A percentile compares a stretch with the other conserved stretches of the same genome.
Conservation (phyloP, 306 rosid genomes). For the Phaseolus lunatus region DNA sequence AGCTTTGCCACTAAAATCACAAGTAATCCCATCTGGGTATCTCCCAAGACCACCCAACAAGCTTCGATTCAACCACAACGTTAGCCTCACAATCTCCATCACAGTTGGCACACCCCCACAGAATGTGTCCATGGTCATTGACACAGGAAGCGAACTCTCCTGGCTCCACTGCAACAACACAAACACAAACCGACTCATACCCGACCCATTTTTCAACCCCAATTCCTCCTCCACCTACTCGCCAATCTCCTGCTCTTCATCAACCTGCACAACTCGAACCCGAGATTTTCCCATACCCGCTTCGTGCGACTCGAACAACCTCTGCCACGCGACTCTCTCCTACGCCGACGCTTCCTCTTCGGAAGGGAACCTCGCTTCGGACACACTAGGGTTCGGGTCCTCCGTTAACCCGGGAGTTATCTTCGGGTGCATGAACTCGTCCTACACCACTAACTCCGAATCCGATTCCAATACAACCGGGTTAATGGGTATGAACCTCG, state of each 20-base stretch:
- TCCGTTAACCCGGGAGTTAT: slow-evolving; percentile 51
- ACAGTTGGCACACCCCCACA: slow-evolving; percentile 88
- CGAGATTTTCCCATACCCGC: slow-evolving; percentile 83
- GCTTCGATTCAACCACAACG: slow-evolving; percentile 80
- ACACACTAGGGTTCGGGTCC: slow-evolving; percentile 61
- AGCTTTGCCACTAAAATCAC: slow-evolving; percentile 74
- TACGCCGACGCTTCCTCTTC: slow-evolving; percentile 84
- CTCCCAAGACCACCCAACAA: slow-evolving; percentile 70
- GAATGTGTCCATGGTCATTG: slow-evolving; percentile 79
- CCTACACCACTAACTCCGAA: slow-evolving; percentile 53
- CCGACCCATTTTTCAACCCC: slow-evolving; percentile 54
- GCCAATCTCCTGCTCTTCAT: slow-evolving; percentile 68
- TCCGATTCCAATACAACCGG: slow-evolving; percentile 72
- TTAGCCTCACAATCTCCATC: slow-evolving; percentile 71
- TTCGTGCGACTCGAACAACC: slow-evolving; percentile 78
- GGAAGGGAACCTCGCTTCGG: slow-evolving; percentile 84
- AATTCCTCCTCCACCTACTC: slow-evolving; percentile 58
- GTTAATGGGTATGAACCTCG: slow-evolving; percentile 91
- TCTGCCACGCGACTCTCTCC: slow-evolving; percentile 86
- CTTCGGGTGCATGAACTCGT: slow-evolving; percentile 84
- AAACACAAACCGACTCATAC: slow-evolving; percentile 20
- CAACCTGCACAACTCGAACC: slow-evolving; percentile 74
- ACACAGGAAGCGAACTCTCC: slow-evolving; percentile 91
- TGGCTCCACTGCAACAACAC: slow-evolving; percentile 79
- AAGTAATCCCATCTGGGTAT: slow-evolving; percentile 63